These are phyloP conservation scores for Clausena lansium DNA, from an alignment of 345 rosid species.

Conservation along the genomic window DNA sequence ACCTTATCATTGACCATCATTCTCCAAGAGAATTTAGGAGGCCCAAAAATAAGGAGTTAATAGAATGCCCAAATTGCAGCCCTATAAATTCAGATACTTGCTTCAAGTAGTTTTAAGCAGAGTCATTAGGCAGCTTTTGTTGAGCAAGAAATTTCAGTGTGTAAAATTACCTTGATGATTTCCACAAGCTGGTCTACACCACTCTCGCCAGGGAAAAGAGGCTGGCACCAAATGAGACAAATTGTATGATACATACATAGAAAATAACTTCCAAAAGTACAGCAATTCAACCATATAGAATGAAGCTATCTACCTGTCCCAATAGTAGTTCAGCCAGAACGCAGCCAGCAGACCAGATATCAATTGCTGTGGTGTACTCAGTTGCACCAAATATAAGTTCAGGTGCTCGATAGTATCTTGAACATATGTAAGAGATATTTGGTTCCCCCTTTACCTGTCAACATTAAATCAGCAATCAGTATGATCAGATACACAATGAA, in stretches of 20 bases:
- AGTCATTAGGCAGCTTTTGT: not conserved
- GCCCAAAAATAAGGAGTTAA: not conserved
- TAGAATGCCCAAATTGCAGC: not conserved
- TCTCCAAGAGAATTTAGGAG: not conserved
- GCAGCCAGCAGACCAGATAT: constrained; percentile 98
- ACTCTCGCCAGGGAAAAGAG: constrained; percentile 95
- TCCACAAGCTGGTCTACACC: constrained; percentile 99
- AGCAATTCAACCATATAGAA: not conserved
- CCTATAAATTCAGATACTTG: not conserved
- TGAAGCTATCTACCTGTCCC: constrained; percentile 64
- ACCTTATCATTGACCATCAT: not conserved
- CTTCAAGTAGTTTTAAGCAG: not conserved
- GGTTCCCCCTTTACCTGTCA: constrained; percentile 95
- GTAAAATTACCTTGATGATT: constrained; percentile 75
- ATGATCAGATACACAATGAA: not conserved
- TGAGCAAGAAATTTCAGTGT: not conserved
- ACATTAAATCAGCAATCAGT: constrained; percentile 13
- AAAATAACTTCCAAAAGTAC: not conserved
- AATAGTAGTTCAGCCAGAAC: constrained; percentile 91
- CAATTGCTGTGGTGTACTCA: constrained; percentile 92
- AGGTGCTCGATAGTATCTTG: constrained; percentile 98
- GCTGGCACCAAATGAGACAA: constrained; percentile 45
- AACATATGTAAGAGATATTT: constrained; percentile 90
- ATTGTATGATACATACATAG: not conserved
- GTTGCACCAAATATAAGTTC: constrained; percentile 98